phyloP scores from a whole-genome alignment of 306 rosid species.

The Prosopis cineraria region DNA sequence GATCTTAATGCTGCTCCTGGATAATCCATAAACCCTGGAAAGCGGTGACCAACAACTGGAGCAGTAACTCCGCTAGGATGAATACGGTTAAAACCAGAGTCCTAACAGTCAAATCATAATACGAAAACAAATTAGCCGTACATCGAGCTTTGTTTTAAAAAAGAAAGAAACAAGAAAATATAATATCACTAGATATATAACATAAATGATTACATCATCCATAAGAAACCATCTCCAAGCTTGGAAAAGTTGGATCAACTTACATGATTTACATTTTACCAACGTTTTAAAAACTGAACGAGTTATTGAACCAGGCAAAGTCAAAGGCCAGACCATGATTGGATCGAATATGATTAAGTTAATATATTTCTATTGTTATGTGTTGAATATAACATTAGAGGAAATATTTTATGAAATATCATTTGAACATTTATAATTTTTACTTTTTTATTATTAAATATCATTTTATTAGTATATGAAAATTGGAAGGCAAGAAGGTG shows the following conservation, averaged over 20 bases:
- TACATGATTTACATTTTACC: conserved; percentile 13
- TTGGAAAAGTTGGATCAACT: conserved; percentile 10
- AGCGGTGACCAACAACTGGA: conserved; percentile 74
- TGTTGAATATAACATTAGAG: no score
- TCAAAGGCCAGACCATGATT: no score
- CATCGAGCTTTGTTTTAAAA: conserved; percentile 13
- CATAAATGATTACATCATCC: conserved; percentile 13
- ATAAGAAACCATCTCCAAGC: conserved; percentile 28
- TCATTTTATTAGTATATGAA: no score
- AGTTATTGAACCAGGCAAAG: no score
- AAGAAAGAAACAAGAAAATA: neutral
- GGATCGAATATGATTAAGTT: no score
- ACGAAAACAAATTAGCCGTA: conserved; percentile 31
- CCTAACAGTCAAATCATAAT: conserved; percentile 46
- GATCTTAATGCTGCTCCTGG: conserved; percentile 65
- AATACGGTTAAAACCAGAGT: conserved; percentile 57
- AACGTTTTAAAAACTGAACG: no score
- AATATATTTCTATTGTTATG: no score
- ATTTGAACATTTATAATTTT: no score
- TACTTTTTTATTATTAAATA: no score
- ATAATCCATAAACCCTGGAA: conserved; percentile 69
- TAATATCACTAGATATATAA: conserved; percentile 10
- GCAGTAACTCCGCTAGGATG: conserved; percentile 58
- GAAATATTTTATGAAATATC: no score
- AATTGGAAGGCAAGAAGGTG: no score